Percentiles rank a stretch among this genome's conserved stretches.
These are phyloP conservation scores for Lomentospora prolificans DNA, from an alignment of 2,329 filamentous ascomycete genomes.

Conservation along the genomic window DNA sequence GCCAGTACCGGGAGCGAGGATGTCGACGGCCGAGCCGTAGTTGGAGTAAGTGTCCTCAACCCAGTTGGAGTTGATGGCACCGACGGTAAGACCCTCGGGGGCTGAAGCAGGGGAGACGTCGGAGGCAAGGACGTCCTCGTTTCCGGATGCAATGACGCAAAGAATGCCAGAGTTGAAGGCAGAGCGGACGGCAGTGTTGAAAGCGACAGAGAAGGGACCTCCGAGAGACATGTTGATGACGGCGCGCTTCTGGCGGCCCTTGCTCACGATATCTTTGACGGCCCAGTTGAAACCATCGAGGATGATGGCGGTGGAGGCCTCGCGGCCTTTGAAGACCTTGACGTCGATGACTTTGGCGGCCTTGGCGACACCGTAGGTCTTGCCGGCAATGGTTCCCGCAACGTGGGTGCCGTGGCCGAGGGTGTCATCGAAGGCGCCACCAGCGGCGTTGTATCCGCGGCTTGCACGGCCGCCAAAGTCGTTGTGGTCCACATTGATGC, in stretches of 20 bases:
- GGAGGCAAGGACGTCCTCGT: constrained; percentile 12
- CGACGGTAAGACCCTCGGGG: constrained; percentile 17
- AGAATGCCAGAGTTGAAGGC: constrained; percentile 20
- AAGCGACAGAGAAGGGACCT: constrained; percentile 8
- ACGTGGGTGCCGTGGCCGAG: constrained; percentile 34
- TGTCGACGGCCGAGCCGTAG: constrained; percentile 31
- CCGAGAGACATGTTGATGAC: constrained; percentile 36
- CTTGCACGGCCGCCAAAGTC: constrained; percentile 16
- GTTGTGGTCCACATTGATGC: constrained; percentile 15
- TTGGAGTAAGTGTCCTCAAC: constrained; percentile 29
- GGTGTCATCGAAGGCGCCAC: constrained; percentile 18
- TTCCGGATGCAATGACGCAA: constrained; percentile 27
- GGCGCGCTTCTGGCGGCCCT: constrained; percentile 19
- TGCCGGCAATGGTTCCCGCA: constrained; percentile 25
- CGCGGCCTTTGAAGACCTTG: constrained; percentile 30
- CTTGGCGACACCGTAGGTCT: constrained; percentile 30
- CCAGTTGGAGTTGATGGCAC: constrained; percentile 22
- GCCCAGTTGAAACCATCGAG: constrained; percentile 26
- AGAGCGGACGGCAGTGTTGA: constrained; percentile 14
- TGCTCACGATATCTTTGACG: constrained; percentile 21
- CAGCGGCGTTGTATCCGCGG: constrained; percentile 17
- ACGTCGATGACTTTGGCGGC: constrained; percentile 32
- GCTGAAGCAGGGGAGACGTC: constrained; percentile 16
- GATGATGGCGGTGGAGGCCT: constrained; percentile 19
- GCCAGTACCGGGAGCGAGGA: constrained; percentile 33